Conservation (phyloP, 179 eudicot genomes). For the Gypsophila paniculata region DNA sequence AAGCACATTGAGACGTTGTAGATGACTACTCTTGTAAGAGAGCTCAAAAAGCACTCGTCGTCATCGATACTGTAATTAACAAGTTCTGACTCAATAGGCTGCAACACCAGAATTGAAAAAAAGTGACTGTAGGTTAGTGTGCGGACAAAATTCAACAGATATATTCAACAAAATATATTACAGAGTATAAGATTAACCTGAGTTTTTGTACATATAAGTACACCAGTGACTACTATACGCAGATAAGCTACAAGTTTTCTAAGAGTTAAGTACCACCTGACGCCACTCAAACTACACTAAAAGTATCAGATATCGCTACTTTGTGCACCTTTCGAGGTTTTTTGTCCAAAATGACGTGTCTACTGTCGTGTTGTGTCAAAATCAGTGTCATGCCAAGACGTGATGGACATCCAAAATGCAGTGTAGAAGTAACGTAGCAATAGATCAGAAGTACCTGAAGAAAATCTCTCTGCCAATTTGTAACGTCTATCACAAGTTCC, state of each 20-base stretch:
- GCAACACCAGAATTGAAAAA: not conserved
- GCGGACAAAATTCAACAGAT: too few species aligned
- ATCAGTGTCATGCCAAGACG: not conserved
- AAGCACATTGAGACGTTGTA: not conserved
- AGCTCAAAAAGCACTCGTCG: not conserved
- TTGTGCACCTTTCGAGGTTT: too few species aligned
- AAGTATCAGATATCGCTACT: too few species aligned
- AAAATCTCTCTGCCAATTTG: not conserved
- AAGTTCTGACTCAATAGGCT: conserved; percentile 9
- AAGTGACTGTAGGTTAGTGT: too few species aligned
- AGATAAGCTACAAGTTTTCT: not conserved
- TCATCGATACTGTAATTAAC: not conserved
- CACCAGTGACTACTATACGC: not conserved
- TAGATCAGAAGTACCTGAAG: conserved; percentile 7
- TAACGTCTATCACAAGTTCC: conserved; percentile 21
- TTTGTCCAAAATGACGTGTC: too few species aligned
- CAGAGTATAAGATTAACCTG: not conserved
- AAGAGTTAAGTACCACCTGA: not conserved
- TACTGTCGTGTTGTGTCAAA: not conserved
- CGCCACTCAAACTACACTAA: too few species aligned
- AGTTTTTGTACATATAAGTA: too few species aligned
- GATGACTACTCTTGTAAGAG: conserved; percentile 4
- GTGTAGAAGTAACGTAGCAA: too few species aligned
- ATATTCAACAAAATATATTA: not conserved
- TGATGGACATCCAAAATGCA: too few species aligned